Evolutionary conservation across 345 rosid genomes (phyloP), one percentile per base, ranked within the genome.

Genomic region (Euclidium syriacum): DNA sequence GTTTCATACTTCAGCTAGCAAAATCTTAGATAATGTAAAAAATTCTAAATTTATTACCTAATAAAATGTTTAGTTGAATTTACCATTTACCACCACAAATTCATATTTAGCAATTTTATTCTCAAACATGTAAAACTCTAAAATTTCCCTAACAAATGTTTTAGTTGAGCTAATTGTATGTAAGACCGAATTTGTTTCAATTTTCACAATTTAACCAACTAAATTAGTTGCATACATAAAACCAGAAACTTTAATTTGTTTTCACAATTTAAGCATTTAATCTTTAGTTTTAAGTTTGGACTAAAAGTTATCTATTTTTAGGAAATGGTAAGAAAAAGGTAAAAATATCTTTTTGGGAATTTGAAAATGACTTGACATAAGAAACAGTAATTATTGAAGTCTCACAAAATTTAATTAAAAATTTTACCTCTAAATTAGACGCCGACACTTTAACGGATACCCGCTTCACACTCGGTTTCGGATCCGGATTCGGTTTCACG

Each of bases 371-470:
- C 34, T 48, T 58, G 65, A 68, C 44, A 40, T 18, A 54, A 49
- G 16, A 58, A 58, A 47, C 5, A 0, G 36, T 25, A 70, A 22
- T 44, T 42, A 42, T 43, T 51, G 12, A 41, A n/a, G 33, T 58
- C 24, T n/a, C 29, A 51, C 47, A 60, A 18, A 27, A 7, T 48
- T n/a, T 24, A 41, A 17, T 35, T 27, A 49, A 15, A n/a, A n/a
- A n/a, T n/a, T 29, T 49, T 71, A 88, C 92, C 92, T 77, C 75
- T 54, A 74, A n/a, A n/a, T n/a, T 38, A 6, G 76, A 52, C 65
- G 67, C 57, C 36, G 80, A 65, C 75, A 69, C 63, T 29, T 64
- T 54, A 26, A 68, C 72, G 5, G 83, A 66, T 43, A 68, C 52
- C 19, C 46, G 52, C 63, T 70, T 70, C 14, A 8, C 1, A 58